phyloP scores from a whole-genome alignment of 306 rosid species.

The Medicago truncatula region MtrunA17r5.0-ANR NC_053045.1:46632501-46633000 shows the following conservation, averaged over 20 bases:
- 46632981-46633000: conserved; percentile 76
- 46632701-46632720: conserved; percentile 85
- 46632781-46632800: conserved; percentile 70
- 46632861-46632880: conserved; percentile 78
- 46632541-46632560: conserved; percentile 98
- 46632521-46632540: conserved; percentile 85
- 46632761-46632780: conserved; percentile 75
- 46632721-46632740: conserved; percentile 94
- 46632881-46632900: conserved; percentile 61
- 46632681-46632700: conserved; percentile 64
- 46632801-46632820: conserved; percentile 77
- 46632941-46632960: conserved; percentile 76
- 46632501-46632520: conserved; percentile 88
- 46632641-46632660: conserved; percentile 88
- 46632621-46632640: conserved; percentile 91
- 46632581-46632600: conserved; percentile 68
- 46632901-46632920: conserved; percentile 61
- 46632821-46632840: conserved; percentile 83
- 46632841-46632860: conserved; percentile 92
- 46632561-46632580: conserved; percentile 62
- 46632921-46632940: conserved; percentile 85
- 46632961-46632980: conserved; percentile 69
- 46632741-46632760: conserved; percentile 87
- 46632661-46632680: conserved; percentile 92
- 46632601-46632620: conserved; percentile 92